Evolutionary conservation across 2,329 filamentous ascomycete species (phyloP), one percentile per base, ranked within the genome.

Genomic region (Aspergillus neotritici): DNA sequence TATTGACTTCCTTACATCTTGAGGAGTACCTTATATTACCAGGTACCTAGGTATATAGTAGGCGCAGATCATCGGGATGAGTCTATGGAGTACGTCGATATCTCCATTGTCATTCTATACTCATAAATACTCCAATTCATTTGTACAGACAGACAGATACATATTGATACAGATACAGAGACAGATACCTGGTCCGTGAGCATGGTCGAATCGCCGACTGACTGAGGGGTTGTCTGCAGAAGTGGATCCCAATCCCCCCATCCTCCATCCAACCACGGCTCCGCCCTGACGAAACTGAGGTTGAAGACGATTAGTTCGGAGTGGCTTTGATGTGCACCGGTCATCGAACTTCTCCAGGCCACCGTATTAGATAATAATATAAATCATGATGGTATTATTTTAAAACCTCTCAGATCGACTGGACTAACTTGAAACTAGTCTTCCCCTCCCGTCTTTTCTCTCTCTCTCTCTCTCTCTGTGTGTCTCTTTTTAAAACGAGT

Each of bases 181-280:
- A n/a, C n/a, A n/a, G n/a, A n/a, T 5, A 21, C n/a, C n/a, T 34
- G 35, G 35, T 43, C 35, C 31, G 34, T 13, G 31, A 43, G 37
- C 21, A 25, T 25, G 21, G 4, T 8, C 21, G 21, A 25, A 25
- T 25, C 21, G 21, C 21, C 21, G 25, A 45, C 41, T 41, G 40
- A 48, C 41, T 52, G 50, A 51, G 51, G 46, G 49, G 49, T 51
- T 49, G 42, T 17, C 46, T 49, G 38, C 37, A 44, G 43, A 25
- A 25, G 49, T 53, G 52, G 51, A 41, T 25, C 29, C 11, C 32
- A n/a, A 25, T 25, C 40, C 40, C 43, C 46, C 52, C 52, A 53
- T 50, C 45, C 53, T 17, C 29, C 40, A 42, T 45, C 46, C 52
- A 53, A 55, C 52, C 43, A 55, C 16, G 37, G 41, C 36, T 41